Base-by-base conservation (phyloP, 768 basidiomycete genomes). In the Tulasnella sp. region DNA sequence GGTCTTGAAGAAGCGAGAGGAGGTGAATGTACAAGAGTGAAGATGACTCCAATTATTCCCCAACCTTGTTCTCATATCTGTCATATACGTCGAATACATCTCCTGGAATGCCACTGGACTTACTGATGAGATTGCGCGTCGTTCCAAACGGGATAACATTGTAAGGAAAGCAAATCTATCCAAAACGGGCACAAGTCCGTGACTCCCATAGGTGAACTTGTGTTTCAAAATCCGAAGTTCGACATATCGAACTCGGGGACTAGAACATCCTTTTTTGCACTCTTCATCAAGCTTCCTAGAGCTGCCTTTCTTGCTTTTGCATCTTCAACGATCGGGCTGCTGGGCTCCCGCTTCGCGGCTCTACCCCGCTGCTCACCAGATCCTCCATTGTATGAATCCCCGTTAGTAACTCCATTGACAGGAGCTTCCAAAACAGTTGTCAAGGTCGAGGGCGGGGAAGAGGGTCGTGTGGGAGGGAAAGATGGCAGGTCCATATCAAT, bases 221-320 rank as follows among this genome's bases (percentile, higher is more conserved):
- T 43, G 41, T 19, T 8, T 24, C 43, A 55, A 41, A 55, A 55
- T 1, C 51, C 51, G 15, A 93, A 93, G 22, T 81, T 78, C 66
- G 75, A 74, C 81, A 94, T 89, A 70, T 91, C 81, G 67, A 94
- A 94, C 65, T 94, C 91, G 22, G 87, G 85, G 61, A 88, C 84
- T 66, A 82, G 74, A 48, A 88, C 78, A 70, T 92, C 85, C 67
- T 87, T 84, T 69, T 91, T 92, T 12, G 92, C 89, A n/a, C 85
- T 81, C 72, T 88, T 92, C 75, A 96, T 83, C 66, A 96, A 71
- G 64, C 78, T 87, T 2, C 92, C 93, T 42, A 93, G 70, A 81
- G 81, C 64, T 85, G 83, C 24, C 59, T 15, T 38, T 49, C 34
- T 12, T 60, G 12, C 10, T 19, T 53, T 43, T 51, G 41, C 21